Base-by-base conservation (phyloP, 2,329 filamentous ascomycete species). In the Beauveria rudraprayagi region DNA sequence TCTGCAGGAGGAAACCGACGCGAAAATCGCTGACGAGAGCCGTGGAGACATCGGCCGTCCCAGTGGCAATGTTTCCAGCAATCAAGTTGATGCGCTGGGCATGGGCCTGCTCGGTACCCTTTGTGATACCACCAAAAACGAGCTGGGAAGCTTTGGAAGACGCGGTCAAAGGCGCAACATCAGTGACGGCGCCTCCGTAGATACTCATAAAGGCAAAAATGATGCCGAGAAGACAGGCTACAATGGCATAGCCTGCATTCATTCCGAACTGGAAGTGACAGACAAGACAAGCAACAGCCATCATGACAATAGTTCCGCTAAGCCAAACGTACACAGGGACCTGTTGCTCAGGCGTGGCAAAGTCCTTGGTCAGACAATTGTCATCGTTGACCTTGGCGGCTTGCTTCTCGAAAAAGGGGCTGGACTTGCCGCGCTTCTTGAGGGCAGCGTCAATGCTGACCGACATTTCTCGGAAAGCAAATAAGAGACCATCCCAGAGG, bases 61-160 rank as follows among this genome's bases (percentile, higher is more conserved):
- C 81, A 0, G 79, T 79, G 8, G 82, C 81, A 46, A 84, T 76
- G 67, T 76, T 76, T 65, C 86, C 86, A 47, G 85, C 85, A 37
- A 87, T 79, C 34, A 89, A 72, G 75, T 89, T 89, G 72, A 89
- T 79, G 56, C 78, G 76, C 73, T 88, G 86, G 1, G 85, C 83
- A 17, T 81, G 71, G 7, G 73, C 66, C 60, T 81, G 65, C 1
- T 72, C 67, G 71, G 80, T 82, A 64, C 79, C 74, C 34, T 80
- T 78, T 41, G 85, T 88, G 34, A 85, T 84, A 56, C 82, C 86
- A 65, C 86, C 86, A 52, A 87, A 84, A 60, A 89, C 79, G 62
- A 87, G 80, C 72, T 87, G 84, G 4, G 82, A 84, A 10, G 83
- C 83, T 70, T 87, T 87, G 61, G 83, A 80, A 2, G 82, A 81